A percentile compares a stretch with the other conserved stretches of the same genome.
Evolutionary conservation across 805 yeast genomes (phyloP).

Genomic region (Spathaspora girioi): DNA sequence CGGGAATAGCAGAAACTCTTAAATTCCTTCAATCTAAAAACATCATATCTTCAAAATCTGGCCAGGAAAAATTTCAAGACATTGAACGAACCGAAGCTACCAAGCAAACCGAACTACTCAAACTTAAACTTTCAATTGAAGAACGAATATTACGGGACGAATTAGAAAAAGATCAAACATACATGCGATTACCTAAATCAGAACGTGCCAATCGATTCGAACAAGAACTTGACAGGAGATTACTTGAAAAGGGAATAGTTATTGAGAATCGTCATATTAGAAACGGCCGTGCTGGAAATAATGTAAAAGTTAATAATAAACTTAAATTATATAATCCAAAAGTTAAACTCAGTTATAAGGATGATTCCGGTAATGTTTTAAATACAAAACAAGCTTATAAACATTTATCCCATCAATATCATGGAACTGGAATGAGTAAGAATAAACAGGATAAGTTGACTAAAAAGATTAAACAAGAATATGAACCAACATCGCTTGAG

Average conservation of each 20-base stretch:
- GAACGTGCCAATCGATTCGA: slow-evolving; percentile 27
- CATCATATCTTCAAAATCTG: slow-evolving; percentile 9
- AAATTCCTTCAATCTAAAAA: slow-evolving; percentile 22
- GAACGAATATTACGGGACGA: slow-evolving; percentile 29
- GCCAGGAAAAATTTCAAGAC: slow-evolving; percentile 12
- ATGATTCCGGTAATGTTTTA: slow-evolving; percentile 58
- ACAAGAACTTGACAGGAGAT: slow-evolving; percentile 24
- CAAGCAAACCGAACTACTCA: slow-evolving; percentile 26
- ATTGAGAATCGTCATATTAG: background rate
- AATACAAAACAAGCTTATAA: slow-evolving; percentile 72
- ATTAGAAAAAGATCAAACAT: slow-evolving; percentile 22
- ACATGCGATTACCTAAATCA: slow-evolving; percentile 20
- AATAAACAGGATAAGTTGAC: slow-evolving; percentile 2
- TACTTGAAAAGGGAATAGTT: slow-evolving; percentile 24
- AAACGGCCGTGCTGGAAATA: slow-evolving; percentile 3
- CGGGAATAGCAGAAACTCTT: slow-evolving; percentile 25
- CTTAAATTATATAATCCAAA: slow-evolving; percentile 40
- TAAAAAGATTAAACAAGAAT: background rate
- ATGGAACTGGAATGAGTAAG: slow-evolving; percentile 42
- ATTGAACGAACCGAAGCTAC: slow-evolving; percentile 18
- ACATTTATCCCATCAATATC: slow-evolving; percentile 72
- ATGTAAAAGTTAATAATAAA: slow-evolving; percentile 7
- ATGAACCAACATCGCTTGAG: background rate
- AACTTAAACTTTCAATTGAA: slow-evolving; percentile 27
- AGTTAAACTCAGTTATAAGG: slow-evolving; percentile 56